These are phyloP conservation scores for Picochlorum sp. DNA, from an alignment of 139 green algal species.

Conservation along the genomic window DNA sequence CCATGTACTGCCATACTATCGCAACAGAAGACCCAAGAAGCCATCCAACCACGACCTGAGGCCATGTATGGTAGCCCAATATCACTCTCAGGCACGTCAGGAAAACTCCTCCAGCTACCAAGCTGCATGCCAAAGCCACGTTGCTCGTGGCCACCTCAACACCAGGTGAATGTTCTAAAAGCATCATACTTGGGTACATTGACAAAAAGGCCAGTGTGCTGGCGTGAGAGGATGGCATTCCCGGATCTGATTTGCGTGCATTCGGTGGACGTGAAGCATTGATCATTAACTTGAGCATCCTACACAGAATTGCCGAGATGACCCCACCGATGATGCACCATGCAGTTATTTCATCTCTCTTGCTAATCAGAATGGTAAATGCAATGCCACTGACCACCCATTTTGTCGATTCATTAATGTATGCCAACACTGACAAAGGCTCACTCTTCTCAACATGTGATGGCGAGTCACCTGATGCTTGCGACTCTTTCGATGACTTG, in stretches of 20 bases:
- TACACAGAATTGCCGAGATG: constrained; percentile 10
- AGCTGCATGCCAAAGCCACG: not conserved
- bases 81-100: constrained; percentile 57
- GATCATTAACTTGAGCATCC: constrained; percentile 57
- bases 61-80: constrained; percentile 57
- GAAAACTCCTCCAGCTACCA: not conserved
- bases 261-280: constrained; percentile 51
- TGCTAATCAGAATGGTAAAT: constrained; percentile 34
- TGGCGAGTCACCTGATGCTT: too few relatives aligned
- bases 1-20: constrained; percentile 6
- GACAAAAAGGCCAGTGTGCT: constrained; percentile 55
- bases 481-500: too few relatives aligned
- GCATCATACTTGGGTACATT: constrained; percentile 32
- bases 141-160: not conserved
- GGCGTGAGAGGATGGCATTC: constrained; percentile 63
- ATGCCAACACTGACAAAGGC: not conserved
- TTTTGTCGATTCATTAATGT: constrained; percentile 49
- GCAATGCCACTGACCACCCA: constrained; percentile 50
- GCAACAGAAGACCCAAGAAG: constrained; percentile 32
- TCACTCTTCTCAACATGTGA: too few relatives aligned
- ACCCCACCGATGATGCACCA: constrained; percentile 36
- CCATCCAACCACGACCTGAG: constrained; percentile 55
- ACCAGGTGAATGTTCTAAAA: not conserved
- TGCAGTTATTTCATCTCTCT: constrained; percentile 32
- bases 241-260: constrained; percentile 53